phyloP scores from a whole-genome alignment of 345 rosid genomes.

The Brassica juncea region DNA sequence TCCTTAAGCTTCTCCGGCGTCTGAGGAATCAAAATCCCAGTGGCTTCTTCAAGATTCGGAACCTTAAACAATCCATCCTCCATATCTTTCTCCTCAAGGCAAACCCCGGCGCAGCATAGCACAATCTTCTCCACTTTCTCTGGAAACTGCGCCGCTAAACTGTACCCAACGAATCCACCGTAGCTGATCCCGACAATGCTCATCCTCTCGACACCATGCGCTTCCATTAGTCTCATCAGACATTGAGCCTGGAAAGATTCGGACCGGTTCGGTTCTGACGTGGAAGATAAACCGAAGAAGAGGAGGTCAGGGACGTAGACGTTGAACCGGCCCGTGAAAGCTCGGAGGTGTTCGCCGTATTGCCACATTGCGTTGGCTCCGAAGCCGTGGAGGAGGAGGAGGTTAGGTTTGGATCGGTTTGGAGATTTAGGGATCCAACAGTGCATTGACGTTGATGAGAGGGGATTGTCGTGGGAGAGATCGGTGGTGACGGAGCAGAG shows the following conservation, averaged over 20 bases:
- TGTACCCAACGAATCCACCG: constrained; percentile 81
- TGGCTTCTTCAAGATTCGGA: constrained; percentile 62
- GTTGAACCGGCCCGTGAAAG: constrained; percentile 60
- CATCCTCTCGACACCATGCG: constrained; percentile 49
- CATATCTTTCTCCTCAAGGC: constrained; percentile 76
- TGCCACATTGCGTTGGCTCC: constrained; percentile 92
- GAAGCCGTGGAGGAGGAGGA: constrained; percentile 70
- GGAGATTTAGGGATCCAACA: constrained; percentile 65
- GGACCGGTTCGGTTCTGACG: constrained; percentile 49
- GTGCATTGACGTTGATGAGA: constrained; percentile 55
- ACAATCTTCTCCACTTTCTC: constrained; percentile 59
- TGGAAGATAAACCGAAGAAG: constrained; percentile 65
- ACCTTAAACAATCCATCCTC: constrained; percentile 63
- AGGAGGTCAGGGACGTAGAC: constrained; percentile 74
- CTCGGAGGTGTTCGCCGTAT: constrained; percentile 56
- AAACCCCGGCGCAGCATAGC: constrained; percentile 73
- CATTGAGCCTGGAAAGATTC: constrained; percentile 69
- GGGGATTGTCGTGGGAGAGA: constrained; percentile 48
- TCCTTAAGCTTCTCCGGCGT: constrained; percentile 68
- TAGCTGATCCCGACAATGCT: constrained; percentile 72
- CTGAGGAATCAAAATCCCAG: constrained; percentile 63
- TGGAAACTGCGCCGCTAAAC: constrained; percentile 63
- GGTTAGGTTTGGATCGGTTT: constrained; percentile 48
- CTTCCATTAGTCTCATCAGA: constrained; percentile 56
- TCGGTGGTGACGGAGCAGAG: constrained; percentile 52